Conservation (phyloP, 352 stramenopile species). For the Blastocystis sp. region DNA sequence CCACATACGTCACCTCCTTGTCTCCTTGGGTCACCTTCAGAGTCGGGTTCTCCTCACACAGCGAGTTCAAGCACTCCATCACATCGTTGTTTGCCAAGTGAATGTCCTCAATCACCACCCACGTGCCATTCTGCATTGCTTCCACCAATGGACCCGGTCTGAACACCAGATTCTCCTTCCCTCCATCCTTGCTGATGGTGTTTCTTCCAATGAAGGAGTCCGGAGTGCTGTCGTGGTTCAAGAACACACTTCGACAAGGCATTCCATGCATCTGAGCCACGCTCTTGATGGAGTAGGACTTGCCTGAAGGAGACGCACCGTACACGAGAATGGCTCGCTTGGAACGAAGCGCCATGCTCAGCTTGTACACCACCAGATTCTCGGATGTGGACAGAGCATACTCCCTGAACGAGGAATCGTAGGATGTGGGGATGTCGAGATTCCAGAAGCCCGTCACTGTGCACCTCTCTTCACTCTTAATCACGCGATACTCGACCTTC, state of each 20-base stretch:
- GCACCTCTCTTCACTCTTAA: not conserved
- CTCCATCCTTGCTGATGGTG: not conserved
- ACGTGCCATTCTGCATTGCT: constrained; percentile 19
- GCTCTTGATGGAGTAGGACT: constrained; percentile 10
- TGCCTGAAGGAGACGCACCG: constrained; percentile 31
- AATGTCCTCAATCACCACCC: constrained; percentile 54
- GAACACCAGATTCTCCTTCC: constrained; percentile 8
- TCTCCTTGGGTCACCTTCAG: not conserved
- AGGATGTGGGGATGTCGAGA: not conserved
- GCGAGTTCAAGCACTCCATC: constrained; percentile 30
- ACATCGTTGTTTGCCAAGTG: constrained; percentile 46
- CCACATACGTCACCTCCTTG: not conserved
- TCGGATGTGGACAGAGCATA: not conserved
- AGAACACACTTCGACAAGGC: not conserved
- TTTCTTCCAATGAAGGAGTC: constrained; percentile 10
- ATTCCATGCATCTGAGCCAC: constrained; percentile 6
- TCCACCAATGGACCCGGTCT: constrained; percentile 37
- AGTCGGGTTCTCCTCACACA: constrained; percentile 4
- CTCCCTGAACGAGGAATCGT: not conserved
- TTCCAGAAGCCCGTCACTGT: constrained; percentile 1
- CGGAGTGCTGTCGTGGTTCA: constrained; percentile 22
- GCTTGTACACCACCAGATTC: not conserved
- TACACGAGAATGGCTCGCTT: constrained; percentile 53
- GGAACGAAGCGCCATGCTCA: constrained; percentile 1
- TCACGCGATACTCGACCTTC: not conserved